Evolutionary conservation across 345 rosid species (phyloP), one percentile per base, ranked within the genome.

Genomic region (Dipteronia dyeriana): DNA sequence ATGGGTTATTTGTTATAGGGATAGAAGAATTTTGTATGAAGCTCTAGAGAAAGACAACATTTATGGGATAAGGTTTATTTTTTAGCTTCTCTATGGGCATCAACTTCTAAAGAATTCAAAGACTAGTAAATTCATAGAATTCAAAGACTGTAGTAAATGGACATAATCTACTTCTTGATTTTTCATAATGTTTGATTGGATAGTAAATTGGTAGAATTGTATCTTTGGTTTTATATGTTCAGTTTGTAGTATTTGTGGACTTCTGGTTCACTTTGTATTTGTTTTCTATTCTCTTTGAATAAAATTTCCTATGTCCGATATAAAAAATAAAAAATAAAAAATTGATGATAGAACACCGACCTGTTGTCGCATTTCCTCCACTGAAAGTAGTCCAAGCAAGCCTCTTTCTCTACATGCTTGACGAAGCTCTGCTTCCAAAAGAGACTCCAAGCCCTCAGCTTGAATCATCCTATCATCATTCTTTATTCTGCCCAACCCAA

Each of bases 351-450:
- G 43, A 62, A 75, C 56, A 76, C 22, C 45, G 66, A 93, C 99
- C 95, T 95, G 97, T 73, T 92, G 91, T 77, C 90, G 88, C 99
- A 93, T 95, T 88, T 95, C 98, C 60, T 92, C 98, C 74, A 91
- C 97, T 61, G 98, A 92, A 75, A 89, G 94, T 81, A 91, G 83
- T 45, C 95, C 97, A 84, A 95, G 94, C 81, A 95, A 82, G 70
- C 99, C 99, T 81, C 99, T 90, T 14, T 91, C 91, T 86, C 98
- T 92, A 79, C 99, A 95, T 71, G 94, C 99, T 83, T 93, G 96
- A 54, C 94, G 89, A 83, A 95, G 98, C 85, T 95, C 99, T 38
- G 84, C 86, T 84, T 95, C 99, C 43, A 94, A 87, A 80, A 93
- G 99, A 54, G 99, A 92, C 84, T 93, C 96, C 80, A 92, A 86